phyloP scores from a whole-genome alignment of 768 basidiomycete species.

The Boletales sp. region DNA sequence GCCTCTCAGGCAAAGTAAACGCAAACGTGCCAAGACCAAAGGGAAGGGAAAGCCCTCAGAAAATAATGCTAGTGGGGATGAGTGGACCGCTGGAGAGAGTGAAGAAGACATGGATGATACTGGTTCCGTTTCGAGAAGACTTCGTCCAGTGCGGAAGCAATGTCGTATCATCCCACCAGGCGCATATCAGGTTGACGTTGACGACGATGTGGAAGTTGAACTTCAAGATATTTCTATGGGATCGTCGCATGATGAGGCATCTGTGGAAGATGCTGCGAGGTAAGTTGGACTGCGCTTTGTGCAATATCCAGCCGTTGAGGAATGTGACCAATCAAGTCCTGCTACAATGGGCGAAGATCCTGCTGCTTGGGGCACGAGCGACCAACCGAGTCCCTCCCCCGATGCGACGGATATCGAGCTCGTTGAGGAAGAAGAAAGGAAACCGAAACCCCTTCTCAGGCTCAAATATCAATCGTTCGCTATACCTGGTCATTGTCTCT shows the following conservation, averaged over 20 bases:
- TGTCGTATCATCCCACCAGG: slow-evolving; percentile 22
- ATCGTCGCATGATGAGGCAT: slow-evolving; percentile 1
- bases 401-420: slow-evolving; percentile 32
- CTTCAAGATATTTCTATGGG: slow-evolving; percentile 16
- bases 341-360: not conserved
- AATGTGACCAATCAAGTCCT: not conserved
- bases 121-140: slow-evolving; percentile 9
- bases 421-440: slow-evolving; percentile 61
- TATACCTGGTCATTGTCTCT: slow-evolving; percentile 70
- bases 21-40: slow-evolving; percentile 40
- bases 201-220: slow-evolving; percentile 11
- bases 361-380: not conserved
- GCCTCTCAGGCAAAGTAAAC: slow-evolving; percentile 7
- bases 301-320: not conserved
- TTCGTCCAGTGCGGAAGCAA: slow-evolving; percentile 32
- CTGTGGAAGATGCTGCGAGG: not conserved
- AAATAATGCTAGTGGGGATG: slow-evolving; percentile 25
- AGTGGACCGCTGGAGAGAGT: slow-evolving; percentile 16
- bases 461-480: slow-evolving; percentile 69
- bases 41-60: slow-evolving; percentile 31
- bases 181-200: slow-evolving; percentile 25
- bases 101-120: slow-evolving; percentile 13
- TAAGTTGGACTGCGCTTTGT: slow-evolving; percentile 1
- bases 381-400: not conserved
- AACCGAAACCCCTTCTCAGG: slow-evolving; percentile 66